Conservation (phyloP, 306 rosid genomes). For the Pterocarpus santalinus region DNA sequence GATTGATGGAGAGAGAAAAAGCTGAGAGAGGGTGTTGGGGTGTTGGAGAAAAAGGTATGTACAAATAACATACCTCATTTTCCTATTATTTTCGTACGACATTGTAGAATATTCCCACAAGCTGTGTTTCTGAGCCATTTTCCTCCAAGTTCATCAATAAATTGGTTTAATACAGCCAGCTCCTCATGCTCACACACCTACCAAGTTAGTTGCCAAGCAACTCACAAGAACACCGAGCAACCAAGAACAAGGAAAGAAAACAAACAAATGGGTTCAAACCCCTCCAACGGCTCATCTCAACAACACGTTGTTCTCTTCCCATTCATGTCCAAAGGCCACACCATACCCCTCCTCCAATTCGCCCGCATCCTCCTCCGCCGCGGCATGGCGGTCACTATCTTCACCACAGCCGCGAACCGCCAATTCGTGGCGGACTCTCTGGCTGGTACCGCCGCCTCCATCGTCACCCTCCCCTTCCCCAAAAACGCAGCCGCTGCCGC, state of each 20-base stretch:
- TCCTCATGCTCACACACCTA: background rate
- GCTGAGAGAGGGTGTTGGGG: no score
- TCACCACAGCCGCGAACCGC: conserved; percentile 31
- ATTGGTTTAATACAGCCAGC: no score
- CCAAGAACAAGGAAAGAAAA: background rate
- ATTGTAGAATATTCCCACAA: no score
- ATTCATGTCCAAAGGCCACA: conserved; percentile 47
- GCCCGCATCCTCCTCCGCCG: conserved; percentile 28
- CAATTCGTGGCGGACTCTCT: background rate
- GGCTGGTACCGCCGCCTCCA: background rate
- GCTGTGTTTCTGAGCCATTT: no score
- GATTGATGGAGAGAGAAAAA: no score
- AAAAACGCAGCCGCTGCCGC: background rate
- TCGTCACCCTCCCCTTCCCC: conserved; percentile 16
- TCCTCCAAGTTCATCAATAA: no score
- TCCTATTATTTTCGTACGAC: no score
- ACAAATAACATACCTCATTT: no score
- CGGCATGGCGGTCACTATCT: conserved; percentile 17
- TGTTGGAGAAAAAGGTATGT: no score
- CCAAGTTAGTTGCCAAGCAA: background rate
- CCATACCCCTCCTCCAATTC: conserved; percentile 40
- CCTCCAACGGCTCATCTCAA: background rate
- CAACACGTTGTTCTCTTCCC: conserved; percentile 30
- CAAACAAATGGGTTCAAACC: background rate
- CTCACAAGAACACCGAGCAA: background rate